Evolutionary conservation across 176 grass and related monocot species (phyloP).

Genomic region (Thinopyrum elongatum): DNA sequence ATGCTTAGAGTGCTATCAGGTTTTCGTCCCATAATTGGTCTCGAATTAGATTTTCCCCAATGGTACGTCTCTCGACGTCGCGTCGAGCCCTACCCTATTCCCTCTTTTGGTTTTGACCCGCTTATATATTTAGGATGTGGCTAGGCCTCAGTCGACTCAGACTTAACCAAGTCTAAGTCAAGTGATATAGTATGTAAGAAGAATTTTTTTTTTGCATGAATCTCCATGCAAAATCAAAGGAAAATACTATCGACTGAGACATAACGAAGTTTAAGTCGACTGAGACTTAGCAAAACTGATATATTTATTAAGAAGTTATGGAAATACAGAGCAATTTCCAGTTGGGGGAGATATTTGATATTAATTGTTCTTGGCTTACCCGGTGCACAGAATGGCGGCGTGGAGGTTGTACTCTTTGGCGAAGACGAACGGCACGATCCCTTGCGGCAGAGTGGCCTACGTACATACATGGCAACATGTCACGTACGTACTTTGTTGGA

Average conservation of each 20-base stretch:
- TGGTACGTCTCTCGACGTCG: background rate
- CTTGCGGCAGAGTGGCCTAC: slow-evolving; percentile 85
- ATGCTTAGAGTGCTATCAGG: background rate
- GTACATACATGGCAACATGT: background rate
- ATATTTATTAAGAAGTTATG: background rate
- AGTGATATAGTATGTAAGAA: no score
- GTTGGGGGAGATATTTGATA: background rate
- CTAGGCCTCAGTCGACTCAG: no score
- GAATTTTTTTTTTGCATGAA: no score
- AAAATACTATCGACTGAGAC: no score
- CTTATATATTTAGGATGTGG: background rate
- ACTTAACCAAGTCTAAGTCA: no score
- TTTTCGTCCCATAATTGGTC: background rate
- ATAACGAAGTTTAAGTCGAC: no score
- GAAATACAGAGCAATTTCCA: background rate
- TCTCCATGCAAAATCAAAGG: no score
- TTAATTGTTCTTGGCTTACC: slow-evolving; percentile 28
- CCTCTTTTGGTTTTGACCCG: background rate
- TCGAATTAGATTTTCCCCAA: background rate
- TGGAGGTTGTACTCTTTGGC: slow-evolving; percentile 87
- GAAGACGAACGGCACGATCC: slow-evolving; percentile 95
- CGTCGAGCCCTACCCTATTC: background rate
- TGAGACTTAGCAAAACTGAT: no score
- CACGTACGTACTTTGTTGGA: background rate
- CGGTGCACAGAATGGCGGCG: slow-evolving; percentile 67